Base-by-base conservation (phyloP, 352 stramenopile species). In the Phytophthora macrochlamydospora region DNA sequence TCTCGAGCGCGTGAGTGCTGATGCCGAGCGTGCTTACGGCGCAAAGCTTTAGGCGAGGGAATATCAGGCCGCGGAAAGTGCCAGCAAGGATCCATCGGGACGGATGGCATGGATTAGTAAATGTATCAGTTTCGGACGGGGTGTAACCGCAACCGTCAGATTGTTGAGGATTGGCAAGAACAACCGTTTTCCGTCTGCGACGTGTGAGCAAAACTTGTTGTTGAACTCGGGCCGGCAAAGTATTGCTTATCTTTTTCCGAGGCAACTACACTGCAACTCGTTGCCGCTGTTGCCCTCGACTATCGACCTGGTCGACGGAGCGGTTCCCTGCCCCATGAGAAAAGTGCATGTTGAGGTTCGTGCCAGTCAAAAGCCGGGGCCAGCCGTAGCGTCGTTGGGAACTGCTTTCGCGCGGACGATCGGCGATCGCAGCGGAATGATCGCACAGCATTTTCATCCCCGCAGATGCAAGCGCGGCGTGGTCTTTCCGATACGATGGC, bases 1-100 rank as follows among this genome's bases (percentile, higher is more conserved):
- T 24, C 18, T 24, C 18, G 18, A 24, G 18, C 18, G 18, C 18
- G 18, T 24, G 18, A 24, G 18, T 24, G 18, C 18, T 24, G 11
- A 32, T 42, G 53, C 4, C 9, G 30, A n/a, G 40, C 35, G 6
- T 49, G 43, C 43, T 49, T 28, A 29, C 18, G 43, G 43, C 8
- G 18, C 18, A 24, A 24, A 49, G 38, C 51, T 13, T 31, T 38
- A 40, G 32, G 52, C 64, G 54, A 50, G 42, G 4, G 32, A 62
- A 65, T n/a, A 56, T 61, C 59, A 74, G 66, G 65, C 57, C 64
- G 56, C 46, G 11, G 59, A 67, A 78, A 78, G 57, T 56, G 65
- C 70, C 58, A 46, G 70, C 65, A 78, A 78, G 51, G 24, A 66
- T 73, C 62, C 48, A 35, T 13, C 4, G 59, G 55, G 67, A 73